Evolutionary conservation across 192 early-diverging fungal species (phyloP).

Genomic region (Lobulomyces angularis): DNA sequence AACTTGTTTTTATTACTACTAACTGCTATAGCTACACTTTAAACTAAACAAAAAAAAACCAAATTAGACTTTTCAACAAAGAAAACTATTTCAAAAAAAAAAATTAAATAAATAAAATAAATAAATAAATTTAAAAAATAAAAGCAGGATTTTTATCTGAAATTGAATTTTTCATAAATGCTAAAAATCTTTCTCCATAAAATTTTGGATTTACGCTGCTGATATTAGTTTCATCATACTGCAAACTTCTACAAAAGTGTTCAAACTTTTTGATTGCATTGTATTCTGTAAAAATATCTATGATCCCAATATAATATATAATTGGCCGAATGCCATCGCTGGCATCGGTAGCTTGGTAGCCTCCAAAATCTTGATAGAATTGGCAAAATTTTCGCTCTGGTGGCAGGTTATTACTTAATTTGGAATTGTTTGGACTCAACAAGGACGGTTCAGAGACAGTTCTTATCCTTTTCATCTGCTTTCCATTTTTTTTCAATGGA

Average conservation of each 20-base stretch:
- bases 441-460: constrained; percentile 49
- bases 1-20: too few species aligned
- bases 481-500: constrained; percentile 32
- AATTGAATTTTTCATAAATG: constrained; percentile 60
- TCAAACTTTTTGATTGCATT: constrained; percentile 78
- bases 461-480: constrained; percentile 35
- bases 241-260: constrained; percentile 75
- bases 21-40: too few species aligned
- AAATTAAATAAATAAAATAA: too few species aligned
- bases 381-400: constrained; percentile 59
- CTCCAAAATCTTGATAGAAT: constrained; percentile 87
- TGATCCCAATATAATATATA: constrained; percentile 91
- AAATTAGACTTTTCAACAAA: too few species aligned
- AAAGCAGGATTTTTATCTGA: too few species aligned
- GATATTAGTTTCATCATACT: constrained; percentile 58
- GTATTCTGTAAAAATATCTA: constrained; percentile 96
- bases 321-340: constrained; percentile 39
- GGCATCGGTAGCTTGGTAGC: constrained; percentile 64
- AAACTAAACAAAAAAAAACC: too few species aligned
- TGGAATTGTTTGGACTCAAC: constrained; percentile 34
- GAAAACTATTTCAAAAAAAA: too few species aligned
- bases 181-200: constrained; percentile 82
- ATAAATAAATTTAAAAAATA: too few species aligned
- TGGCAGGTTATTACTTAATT: constrained; percentile 39
- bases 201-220: constrained; percentile 72